Base-by-base conservation (phyloP, 305 asterid genomes). In the Fraxinus platypoda region DNA sequence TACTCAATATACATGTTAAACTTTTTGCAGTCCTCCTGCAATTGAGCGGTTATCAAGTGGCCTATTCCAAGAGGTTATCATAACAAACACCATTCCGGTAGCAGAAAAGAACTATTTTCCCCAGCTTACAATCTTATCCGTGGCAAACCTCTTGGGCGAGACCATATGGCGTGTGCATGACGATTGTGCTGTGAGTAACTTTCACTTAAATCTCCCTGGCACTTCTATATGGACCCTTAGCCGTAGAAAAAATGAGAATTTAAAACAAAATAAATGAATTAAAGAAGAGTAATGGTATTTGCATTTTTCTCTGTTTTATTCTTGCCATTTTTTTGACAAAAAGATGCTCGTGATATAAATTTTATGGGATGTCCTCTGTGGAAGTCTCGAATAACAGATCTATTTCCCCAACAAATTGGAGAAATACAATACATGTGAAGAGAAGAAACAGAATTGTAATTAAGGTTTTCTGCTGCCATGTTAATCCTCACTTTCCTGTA, bases 101-200 rank as follows among this genome's bases (percentile, higher is more conserved):
- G 86, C 93, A 21, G 99, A 95, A 84, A 86, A 90, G 80, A 93
- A 94, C 89, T 94, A 95, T 78, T 95, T 95, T 71, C 97, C 98
- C n/a, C 97, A 96, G 91, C 94, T 96, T 79, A 96, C 98, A 0
- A 86, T 96, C 86, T 82, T 96, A 59, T 95, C 99, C 9, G 95
- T 95, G 30, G 98, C 97, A 75, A 95, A 95, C 89, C 99, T 94
- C 49, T 83, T 95, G 76, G 99, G 94, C 4, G 96, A 95, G 90
- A 93, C 99, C 37, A 92, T 93, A 83, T 94, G 98, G 98, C 97
- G 94, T 21, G 93, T 96, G 78, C 98, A 94, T 78, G 98, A 92
- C 86, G 97, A 93, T 83, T 91, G 97, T 81, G 89, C 97, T 17
- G 98, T 95, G 83, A 93, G 97, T 90, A 78, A 38, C 78, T 26